These are phyloP conservation scores for Fusarium pseudonygamai DNA, from an alignment of 2,329 filamentous ascomycete genomes.

Conservation along the genomic window DNA sequence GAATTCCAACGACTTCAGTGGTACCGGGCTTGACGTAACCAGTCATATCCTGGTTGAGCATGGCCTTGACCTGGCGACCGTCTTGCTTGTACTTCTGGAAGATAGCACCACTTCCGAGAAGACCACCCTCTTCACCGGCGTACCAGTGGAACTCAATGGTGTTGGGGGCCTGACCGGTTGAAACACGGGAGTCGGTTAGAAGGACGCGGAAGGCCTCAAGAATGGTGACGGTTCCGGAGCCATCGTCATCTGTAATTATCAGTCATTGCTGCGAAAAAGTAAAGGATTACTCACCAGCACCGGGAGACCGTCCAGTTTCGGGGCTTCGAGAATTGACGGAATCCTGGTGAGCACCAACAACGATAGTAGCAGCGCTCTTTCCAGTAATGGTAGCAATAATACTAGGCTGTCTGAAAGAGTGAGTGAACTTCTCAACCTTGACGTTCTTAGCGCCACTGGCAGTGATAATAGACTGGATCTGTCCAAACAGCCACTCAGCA, in stretches of 20 bases:
- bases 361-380: conserved; percentile 74
- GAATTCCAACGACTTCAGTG: conserved; percentile 48
- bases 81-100: conserved; percentile 50
- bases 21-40: conserved; percentile 49
- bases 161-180: conserved; percentile 70
- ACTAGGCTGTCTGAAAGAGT: conserved; percentile 78
- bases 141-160: conserved; percentile 91
- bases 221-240: conserved; percentile 66
- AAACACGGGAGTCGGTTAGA: conserved; percentile 69
- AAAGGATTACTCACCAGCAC: conserved; percentile 23
- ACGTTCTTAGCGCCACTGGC: conserved; percentile 69
- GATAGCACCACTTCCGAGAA: conserved; percentile 74
- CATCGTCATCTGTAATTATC: conserved; percentile 39
- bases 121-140: conserved; percentile 81
- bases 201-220: conserved; percentile 80
- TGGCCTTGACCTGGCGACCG: conserved; percentile 50
- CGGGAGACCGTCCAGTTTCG: conserved; percentile 24
- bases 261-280: no score
- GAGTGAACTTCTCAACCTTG: conserved; percentile 71
- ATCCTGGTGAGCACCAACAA: conserved; percentile 83
- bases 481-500: conserved; percentile 76
- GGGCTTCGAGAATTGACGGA: conserved; percentile 68
- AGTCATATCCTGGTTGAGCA: conserved; percentile 58
- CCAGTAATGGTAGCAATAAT: conserved; percentile 86
- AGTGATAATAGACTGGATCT: conserved; percentile 70